phyloP scores from a whole-genome alignment of 805 yeast genomes.

The Suhomyces canberraensis region DNA sequence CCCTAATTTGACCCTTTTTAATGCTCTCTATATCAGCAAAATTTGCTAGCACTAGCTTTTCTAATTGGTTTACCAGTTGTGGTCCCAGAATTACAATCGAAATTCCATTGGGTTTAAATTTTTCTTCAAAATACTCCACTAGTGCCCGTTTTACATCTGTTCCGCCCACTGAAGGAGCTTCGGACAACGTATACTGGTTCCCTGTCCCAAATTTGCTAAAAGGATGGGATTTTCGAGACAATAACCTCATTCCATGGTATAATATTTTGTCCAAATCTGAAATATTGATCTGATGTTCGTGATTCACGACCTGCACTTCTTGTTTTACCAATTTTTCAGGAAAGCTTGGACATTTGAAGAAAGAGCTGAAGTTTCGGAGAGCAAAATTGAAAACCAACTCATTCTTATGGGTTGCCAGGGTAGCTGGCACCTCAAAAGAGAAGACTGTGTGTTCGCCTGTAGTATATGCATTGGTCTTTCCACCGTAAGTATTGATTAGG shows the following conservation, averaged over 20 bases:
- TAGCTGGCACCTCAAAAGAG: slow-evolving; percentile 58
- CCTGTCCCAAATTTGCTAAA: slow-evolving; percentile 70
- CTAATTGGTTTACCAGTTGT: slow-evolving; percentile 56
- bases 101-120: slow-evolving; percentile 50
- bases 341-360: slow-evolving; percentile 52
- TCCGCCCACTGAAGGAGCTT: slow-evolving; percentile 27
- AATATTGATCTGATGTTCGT: slow-evolving; percentile 62
- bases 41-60: slow-evolving; percentile 10
- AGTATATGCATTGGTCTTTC: slow-evolving; percentile 64
- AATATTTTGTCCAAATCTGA: slow-evolving; percentile 42
- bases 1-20: too few species aligned
- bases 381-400: slow-evolving; percentile 44
- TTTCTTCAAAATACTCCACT: slow-evolving; percentile 33
- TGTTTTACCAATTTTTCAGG: slow-evolving; percentile 36
- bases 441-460: slow-evolving; percentile 65
- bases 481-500: slow-evolving; percentile 46
- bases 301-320: slow-evolving; percentile 61
- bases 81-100: slow-evolving; percentile 63
- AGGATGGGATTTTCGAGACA: slow-evolving; percentile 48
- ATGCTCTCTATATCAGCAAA: too few species aligned
- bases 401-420: slow-evolving; percentile 18
- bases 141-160: slow-evolving; percentile 36
- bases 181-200: slow-evolving; percentile 46
- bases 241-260: slow-evolving; percentile 55
- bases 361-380: slow-evolving; percentile 48